Evolutionary conservation across 768 basidiomycete species (phyloP).

Genomic region (Termitomyces sp.): DNA sequence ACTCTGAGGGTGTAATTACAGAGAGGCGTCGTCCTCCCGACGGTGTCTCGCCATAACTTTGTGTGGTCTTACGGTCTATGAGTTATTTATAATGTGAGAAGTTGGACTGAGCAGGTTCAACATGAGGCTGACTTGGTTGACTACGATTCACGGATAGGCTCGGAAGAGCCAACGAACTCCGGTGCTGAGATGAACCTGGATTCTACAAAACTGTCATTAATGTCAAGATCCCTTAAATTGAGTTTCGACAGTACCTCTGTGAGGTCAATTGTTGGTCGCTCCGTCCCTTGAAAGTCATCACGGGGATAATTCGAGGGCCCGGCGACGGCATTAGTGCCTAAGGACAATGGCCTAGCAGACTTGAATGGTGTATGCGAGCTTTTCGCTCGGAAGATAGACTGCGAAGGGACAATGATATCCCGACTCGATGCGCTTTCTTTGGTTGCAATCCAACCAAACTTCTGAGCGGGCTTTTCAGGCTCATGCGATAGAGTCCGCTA

Average conservation of each 20-base stretch:
- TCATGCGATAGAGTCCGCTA: neutral
- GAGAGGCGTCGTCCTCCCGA: slow-evolving; percentile 11
- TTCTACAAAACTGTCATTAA: neutral
- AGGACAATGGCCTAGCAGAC: neutral
- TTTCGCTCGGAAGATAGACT: slow-evolving; percentile 3
- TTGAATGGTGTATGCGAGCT: slow-evolving; percentile 1
- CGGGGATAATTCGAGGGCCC: slow-evolving; percentile 1
- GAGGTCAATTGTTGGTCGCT: neutral
- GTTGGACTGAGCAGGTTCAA: neutral
- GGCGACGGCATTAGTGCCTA: slow-evolving; percentile 1
- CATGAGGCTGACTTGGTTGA: slow-evolving; percentile 12
- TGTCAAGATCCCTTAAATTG: neutral
- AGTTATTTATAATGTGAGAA: neutral
- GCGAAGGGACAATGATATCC: neutral
- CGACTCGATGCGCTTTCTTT: neutral
- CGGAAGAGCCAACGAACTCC: neutral
- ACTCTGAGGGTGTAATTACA: slow-evolving; percentile 10
- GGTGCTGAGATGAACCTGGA: neutral
- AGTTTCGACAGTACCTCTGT: neutral
- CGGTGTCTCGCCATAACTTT: slow-evolving; percentile 2
- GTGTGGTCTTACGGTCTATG: slow-evolving; percentile 10
- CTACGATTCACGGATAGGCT: slow-evolving; percentile 1
- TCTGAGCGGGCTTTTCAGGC: neutral
- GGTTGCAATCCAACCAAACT: neutral
- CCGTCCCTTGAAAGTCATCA: neutral